Evolutionary conservation across 768 basidiomycete genomes (phyloP), one percentile per base, ranked within the genome.

Genomic region (Gymnopilus dilepis): DNA sequence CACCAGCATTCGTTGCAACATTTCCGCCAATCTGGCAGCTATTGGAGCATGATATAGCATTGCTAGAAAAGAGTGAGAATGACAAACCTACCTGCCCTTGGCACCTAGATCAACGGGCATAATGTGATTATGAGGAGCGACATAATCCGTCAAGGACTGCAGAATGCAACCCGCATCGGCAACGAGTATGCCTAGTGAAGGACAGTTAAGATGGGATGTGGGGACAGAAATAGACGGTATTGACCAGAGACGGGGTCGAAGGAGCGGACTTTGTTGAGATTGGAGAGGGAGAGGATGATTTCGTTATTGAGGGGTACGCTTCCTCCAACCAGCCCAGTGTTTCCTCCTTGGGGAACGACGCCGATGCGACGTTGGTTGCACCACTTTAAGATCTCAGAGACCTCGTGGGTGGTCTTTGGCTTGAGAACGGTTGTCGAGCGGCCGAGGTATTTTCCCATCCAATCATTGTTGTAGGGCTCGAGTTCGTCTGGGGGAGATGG

Each of bases 11-110:
- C 4, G 97, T 99, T 1, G 97, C 88, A 26, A 99, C 84, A 74
- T 99, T 98, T 33, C 97, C 97, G 50, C 97, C 97, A 65, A 99
- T 96, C 70, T 99, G 97, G 80, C 97, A 99, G 69, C 93, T 93
- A 72, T 33, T 31, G 57, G 22, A 24, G 13, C 51, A 54, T 26
- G 22, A 56, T 57, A 53, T 22, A 19, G 40, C 12, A 52, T 50
- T 65, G 37, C 52, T 45, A 38, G 34, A 40, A 28, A 5, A 42
- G 38, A 24, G 58, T 40, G 54, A n/a, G 7, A 37, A 38, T 6
- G 34, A 28, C 15, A 54, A 48, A 58, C 79, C 50, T 60, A 91
- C 93, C 94, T 96, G 74, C 96, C 96, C 78, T 98, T 98, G 30
- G 96, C 95, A 42, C 95, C 96, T 9, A 98, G 80, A 73, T 98